Evolutionary conservation across 169 alveolate species (phyloP), one percentile per base, ranked within the genome.

Genomic region (Plasmodium coatneyi): DNA sequence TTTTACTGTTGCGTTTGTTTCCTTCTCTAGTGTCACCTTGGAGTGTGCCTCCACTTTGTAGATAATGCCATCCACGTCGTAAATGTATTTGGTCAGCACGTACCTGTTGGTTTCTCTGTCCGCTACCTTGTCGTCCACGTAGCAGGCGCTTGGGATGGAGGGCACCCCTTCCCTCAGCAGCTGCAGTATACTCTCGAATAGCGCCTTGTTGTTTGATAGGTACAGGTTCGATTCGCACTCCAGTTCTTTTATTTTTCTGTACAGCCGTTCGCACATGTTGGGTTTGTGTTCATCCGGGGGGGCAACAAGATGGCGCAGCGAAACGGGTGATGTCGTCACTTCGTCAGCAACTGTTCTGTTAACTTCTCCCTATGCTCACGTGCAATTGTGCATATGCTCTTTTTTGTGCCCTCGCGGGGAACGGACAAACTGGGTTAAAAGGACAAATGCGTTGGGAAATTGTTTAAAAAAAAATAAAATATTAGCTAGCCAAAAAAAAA

Each of bases 31-130:
- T 14, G 80, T 78, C 46, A 89, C 71, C 60, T 89, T 89, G n/a
- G 94, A 66, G 71, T 89, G 94, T 22, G 94, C 94, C 66, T 89
- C 94, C 14, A 89, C 82, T 79, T 89, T 89, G 82, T 89, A 89
- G n/a, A 89, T 89, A 25, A 89, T 89, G 71, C 70, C 90, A 89
- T 89, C 94, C 12, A 52, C 83, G 71, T 89, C 94, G 60, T 89
- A 89, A 41, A 89, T 89, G 49, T 89, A 89, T 34, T 89, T 80
- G n/a, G 94, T 89, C 19, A 89, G 12, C 3, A 89, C 94, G 71
- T 89, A 89, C 49, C 94, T 79, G 34, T 89, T 71, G 36, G 94
- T 89, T 80, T 89, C 94, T 89, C 52, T 89, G 43, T 89, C 91
- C 19, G 81, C 90, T n/a, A 89, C 34, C 10, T 89, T 79, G 22